Evolutionary conservation across 139 green algal genomes (phyloP), one percentile per base, ranked within the genome.

Genomic region (Chlorella vulgaris): DNA sequence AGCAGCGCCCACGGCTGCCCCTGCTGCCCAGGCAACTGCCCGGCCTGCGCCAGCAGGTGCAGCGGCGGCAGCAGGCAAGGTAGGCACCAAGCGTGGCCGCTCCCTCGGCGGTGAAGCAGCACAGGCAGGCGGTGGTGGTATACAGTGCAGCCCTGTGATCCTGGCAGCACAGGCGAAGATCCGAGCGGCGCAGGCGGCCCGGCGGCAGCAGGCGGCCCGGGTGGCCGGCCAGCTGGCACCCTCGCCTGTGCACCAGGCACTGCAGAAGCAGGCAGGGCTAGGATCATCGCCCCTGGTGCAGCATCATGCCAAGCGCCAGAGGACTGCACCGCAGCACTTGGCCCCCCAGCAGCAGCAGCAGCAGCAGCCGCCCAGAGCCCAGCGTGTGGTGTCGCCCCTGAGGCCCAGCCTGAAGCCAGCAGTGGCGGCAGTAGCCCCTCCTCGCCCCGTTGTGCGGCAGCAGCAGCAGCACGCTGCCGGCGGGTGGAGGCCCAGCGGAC

Each of bases 91-190:
- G 51, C 73, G 73, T 35, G 21, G 35, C 0, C 24, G 70, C n/a
- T 28, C 35, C 4, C 3, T 1, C 21, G 24, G 31, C 18, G 26
- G 7, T 15, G 73, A 51, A 24, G 31, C 51, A 10, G 40, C 40
- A 21, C 40, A 19, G 8, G 2, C 28, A 1, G n/a, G 29, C 42
- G 67, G 26, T 78, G 47, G 43, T 42, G n/a, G n/a, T n/a, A n/a
- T n/a, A 58, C 10, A 10, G 13, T 58, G 47, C 47, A 58, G 47
- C 53, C 73, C 73, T 4, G 4, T 55, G 26, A 38, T 79, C 19
- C 73, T 79, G 51, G 51, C 51, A 13, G 73, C 73, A 7, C 73
- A 79, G 36, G 22, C 15, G 6, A 79, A 79, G 53, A 79, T 79
- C 38, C 33, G 73, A 8, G 53, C 26, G 4, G 53, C 53, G 1